These are phyloP conservation scores for Inga oerstediana DNA, from an alignment of 306 rosid genomes.

Conservation along the genomic window DNA sequence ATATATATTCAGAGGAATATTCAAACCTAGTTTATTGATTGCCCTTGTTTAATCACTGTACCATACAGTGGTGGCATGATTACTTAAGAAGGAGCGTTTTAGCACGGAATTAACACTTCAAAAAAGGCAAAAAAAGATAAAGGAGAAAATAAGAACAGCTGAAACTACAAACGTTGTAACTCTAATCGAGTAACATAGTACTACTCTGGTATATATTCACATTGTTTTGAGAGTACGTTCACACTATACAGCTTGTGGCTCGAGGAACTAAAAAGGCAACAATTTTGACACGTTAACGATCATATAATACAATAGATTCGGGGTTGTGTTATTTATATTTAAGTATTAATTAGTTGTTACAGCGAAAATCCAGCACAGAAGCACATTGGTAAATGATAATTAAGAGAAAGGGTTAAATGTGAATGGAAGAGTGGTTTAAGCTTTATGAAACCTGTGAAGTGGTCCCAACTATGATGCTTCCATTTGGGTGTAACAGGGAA, in stretches of 20 bases:
- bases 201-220: slow-evolving; percentile 16
- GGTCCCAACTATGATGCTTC: slow-evolving; percentile 78
- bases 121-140: neutral
- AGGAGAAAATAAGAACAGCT: neutral
- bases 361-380: slow-evolving; percentile 40
- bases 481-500: slow-evolving; percentile 63
- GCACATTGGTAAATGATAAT: slow-evolving; percentile 41
- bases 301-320: neutral
- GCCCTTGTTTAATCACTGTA: slow-evolving; percentile 22
- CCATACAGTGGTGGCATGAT: slow-evolving; percentile 18
- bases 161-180: neutral
- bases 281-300: neutral
- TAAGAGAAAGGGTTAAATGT: slow-evolving; percentile 37
- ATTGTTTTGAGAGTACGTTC: slow-evolving; percentile 26
- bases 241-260: slow-evolving; percentile 28
- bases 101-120: neutral
- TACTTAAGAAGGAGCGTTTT: slow-evolving; percentile 15
- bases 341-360: slow-evolving; percentile 1
- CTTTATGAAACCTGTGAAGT: slow-evolving; percentile 67
- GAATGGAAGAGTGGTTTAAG: slow-evolving; percentile 42
- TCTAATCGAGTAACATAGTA: slow-evolving; percentile 1
- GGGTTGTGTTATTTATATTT: neutral
- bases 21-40: neutral
- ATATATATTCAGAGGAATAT: neutral
- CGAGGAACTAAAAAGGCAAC: slow-evolving; percentile 35